Evolutionary conservation across 1,284 basidiomycete species (phyloP).

Genomic region (Papiliotrema terrestris): DNA sequence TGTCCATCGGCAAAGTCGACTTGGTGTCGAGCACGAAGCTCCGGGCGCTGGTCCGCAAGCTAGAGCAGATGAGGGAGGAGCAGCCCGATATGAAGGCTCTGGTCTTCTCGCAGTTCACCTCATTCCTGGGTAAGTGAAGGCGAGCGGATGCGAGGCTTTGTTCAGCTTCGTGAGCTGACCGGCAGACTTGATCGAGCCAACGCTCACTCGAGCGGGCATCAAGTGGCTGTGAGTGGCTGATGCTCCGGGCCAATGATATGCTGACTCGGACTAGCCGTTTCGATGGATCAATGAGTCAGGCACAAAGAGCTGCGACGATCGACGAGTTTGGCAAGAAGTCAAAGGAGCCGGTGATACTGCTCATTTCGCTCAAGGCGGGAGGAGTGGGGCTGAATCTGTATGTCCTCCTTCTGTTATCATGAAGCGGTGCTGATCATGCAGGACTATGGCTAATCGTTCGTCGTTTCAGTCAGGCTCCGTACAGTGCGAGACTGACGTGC

Average conservation of each 20-base stretch:
- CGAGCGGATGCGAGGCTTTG: background rate
- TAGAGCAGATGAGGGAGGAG: slow-evolving; percentile 36
- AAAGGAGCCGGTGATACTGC: slow-evolving; percentile 69
- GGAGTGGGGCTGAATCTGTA: slow-evolving; percentile 80
- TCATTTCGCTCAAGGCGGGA: slow-evolving; percentile 89
- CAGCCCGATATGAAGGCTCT: slow-evolving; percentile 79
- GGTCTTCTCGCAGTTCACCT: slow-evolving; percentile 73
- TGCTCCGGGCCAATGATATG: too few relatives aligned
- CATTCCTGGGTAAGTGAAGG: slow-evolving; percentile 56
- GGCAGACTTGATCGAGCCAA: slow-evolving; percentile 68
- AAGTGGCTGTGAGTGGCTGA: slow-evolving; percentile 55
- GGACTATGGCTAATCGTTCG: slow-evolving; percentile 17
- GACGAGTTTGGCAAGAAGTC: slow-evolving; percentile 67
- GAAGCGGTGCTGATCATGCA: background rate
- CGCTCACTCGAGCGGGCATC: slow-evolving; percentile 69
- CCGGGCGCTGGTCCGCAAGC: slow-evolving; percentile 38
- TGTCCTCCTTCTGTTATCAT: slow-evolving; percentile 25
- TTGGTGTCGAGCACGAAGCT: slow-evolving; percentile 77
- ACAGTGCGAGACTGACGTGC: slow-evolving; percentile 46
- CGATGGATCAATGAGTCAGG: slow-evolving; percentile 89
- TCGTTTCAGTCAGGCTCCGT: background rate
- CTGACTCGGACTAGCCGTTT: slow-evolving; percentile 57
- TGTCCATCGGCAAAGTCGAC: slow-evolving; percentile 68
- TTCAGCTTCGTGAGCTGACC: slow-evolving; percentile 5
- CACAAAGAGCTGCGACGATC: slow-evolving; percentile 72